A percentile compares a stretch with the other conserved stretches of the same genome.
Conservation (phyloP, 495 filamentous ascomycete genomes). For the Penicillium samsonianum region DNA sequence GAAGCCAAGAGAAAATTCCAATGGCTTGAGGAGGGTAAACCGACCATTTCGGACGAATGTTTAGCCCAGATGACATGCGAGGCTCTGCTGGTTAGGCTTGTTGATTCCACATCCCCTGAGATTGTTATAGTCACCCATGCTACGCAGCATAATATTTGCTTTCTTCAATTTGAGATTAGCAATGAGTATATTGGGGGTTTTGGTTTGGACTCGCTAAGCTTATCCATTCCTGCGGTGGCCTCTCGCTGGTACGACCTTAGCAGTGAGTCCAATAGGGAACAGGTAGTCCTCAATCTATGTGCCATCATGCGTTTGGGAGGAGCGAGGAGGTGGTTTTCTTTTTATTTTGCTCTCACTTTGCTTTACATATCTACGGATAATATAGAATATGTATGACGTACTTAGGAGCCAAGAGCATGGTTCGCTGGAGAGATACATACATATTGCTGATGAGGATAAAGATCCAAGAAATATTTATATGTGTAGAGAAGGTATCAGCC, state of each 20-base stretch:
- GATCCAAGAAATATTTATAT: no score
- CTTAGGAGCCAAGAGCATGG: no score
- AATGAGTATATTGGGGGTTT: conserved; percentile 19
- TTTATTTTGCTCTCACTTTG: background rate
- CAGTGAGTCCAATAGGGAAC: conserved; percentile 6
- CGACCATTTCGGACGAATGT: background rate
- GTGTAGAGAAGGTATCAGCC: no score
- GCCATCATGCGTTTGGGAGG: conserved; percentile 17
- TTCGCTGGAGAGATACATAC: no score
- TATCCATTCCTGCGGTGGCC: conserved; percentile 8
- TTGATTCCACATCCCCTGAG: background rate
- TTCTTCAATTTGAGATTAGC: conserved; percentile 22
- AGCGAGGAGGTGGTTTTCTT: background rate
- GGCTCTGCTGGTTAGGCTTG: background rate
- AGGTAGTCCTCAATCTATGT: conserved; percentile 17
- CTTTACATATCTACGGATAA: no score
- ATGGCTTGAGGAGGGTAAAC: background rate
- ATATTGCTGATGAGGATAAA: no score
- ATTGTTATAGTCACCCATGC: conserved; percentile 22
- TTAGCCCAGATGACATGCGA: background rate
- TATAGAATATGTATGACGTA: no score
- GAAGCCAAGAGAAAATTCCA: background rate
- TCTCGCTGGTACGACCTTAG: conserved; percentile 24
- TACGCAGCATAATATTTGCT: conserved; percentile 27
- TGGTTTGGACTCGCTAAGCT: conserved; percentile 3